Conservation (phyloP, 805 yeast species). For the Wickerhamomyces bisporus region DNA sequence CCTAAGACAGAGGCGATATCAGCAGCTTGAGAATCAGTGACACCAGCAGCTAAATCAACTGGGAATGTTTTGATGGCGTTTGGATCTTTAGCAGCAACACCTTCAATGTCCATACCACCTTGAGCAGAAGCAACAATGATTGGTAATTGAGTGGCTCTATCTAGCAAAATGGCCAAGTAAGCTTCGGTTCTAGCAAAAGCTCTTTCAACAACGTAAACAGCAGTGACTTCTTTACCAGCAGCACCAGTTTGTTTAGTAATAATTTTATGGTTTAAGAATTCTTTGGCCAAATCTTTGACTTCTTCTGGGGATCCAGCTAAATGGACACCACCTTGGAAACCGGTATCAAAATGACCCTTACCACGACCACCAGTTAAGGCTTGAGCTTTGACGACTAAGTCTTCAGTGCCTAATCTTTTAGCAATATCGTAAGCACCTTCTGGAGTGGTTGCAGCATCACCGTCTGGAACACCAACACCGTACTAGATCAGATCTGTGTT, state of each 20-base stretch:
- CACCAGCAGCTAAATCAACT: conserved; percentile 72
- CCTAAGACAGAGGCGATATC: conserved; percentile 79
- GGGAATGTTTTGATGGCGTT: conserved; percentile 86
- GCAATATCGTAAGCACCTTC: conserved; percentile 86
- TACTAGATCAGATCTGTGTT: conserved; percentile 29
- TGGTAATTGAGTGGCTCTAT: conserved; percentile 86
- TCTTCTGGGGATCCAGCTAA: conserved; percentile 80
- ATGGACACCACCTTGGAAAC: conserved; percentile 95
- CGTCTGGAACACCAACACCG: conserved; percentile 88
- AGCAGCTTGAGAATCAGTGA: conserved; percentile 69
- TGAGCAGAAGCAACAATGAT: conserved; percentile 93
- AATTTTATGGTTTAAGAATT: conserved; percentile 89
- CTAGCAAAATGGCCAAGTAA: conserved; percentile 90
- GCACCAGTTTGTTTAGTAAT: conserved; percentile 98
- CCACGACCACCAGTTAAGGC: conserved; percentile 99
- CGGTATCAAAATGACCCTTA: conserved; percentile 95
- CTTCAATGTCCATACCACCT: conserved; percentile 99
- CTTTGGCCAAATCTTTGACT: conserved; percentile 77
- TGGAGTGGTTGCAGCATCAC: conserved; percentile 86
- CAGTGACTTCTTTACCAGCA: conserved; percentile 94
- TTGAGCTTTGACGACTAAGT: conserved; percentile 95
- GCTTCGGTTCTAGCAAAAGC: conserved; percentile 93
- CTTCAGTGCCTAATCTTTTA: conserved; percentile 65
- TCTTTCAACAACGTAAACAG: conserved; percentile 93
- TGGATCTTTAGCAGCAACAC: conserved; percentile 91